These are phyloP conservation scores for Eutypa lata DNA, from an alignment of 2,329 filamentous ascomycete genomes.

Conservation along the genomic window DNA sequence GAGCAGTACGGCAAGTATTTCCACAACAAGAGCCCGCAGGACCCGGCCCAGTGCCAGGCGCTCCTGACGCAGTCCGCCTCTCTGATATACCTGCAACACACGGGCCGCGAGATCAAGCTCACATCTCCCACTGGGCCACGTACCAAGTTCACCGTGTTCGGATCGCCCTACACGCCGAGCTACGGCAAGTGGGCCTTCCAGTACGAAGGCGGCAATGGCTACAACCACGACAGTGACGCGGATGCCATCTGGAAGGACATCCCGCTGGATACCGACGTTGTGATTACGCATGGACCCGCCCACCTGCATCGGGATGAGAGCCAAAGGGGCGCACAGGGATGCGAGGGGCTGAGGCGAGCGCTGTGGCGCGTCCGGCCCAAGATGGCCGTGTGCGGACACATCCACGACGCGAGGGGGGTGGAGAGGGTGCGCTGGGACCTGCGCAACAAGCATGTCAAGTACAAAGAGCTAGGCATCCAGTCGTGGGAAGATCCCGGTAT, in stretches of 20 bases:
- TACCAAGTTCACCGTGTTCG: conserved; percentile 66
- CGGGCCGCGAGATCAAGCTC: conserved; percentile 52
- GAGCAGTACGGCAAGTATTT: conserved; percentile 48
- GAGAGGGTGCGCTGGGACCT: conserved; percentile 61
- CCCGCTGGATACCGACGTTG: conserved; percentile 59
- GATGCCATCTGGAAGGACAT: conserved; percentile 56
- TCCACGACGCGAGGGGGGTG: conserved; percentile 65
- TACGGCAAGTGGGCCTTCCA: conserved; percentile 63
- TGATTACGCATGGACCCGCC: conserved; percentile 70
- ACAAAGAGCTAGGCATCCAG: conserved; percentile 40
- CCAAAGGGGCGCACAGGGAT: conserved; percentile 48
- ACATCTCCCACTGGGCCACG: conserved; percentile 49
- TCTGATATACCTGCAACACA: conserved; percentile 61
- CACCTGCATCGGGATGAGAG: conserved; percentile 55
- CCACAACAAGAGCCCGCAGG: conserved; percentile 55
- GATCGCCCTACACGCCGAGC: conserved; percentile 64
- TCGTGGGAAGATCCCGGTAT: conserved; percentile 59
- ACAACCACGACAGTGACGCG: conserved; percentile 7
- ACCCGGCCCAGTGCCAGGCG: conserved; percentile 48
- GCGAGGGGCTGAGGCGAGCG: conserved; percentile 53
- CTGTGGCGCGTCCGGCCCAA: conserved; percentile 61
- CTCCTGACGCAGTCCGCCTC: conserved; percentile 50
- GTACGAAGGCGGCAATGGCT: conserved; percentile 42
- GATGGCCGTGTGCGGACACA: conserved; percentile 68
- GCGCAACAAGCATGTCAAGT: conserved; percentile 33